Percentiles rank a stretch among this genome's conserved stretches.
These are phyloP conservation scores for Mortierella sp. DNA, from an alignment of 371 early-diverging fungal species.

Conservation along the genomic window DNA sequence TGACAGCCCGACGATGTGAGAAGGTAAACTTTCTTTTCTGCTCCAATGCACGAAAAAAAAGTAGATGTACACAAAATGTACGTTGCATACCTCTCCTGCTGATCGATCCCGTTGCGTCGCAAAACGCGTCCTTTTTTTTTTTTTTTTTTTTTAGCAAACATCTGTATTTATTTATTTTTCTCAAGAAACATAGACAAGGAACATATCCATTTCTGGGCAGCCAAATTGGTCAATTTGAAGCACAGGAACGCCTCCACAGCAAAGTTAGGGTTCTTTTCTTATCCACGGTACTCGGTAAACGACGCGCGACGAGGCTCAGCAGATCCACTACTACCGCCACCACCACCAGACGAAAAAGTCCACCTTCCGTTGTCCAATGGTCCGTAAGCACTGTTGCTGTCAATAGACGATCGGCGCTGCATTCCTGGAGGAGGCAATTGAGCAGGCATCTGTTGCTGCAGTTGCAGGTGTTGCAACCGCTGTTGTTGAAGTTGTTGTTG, in stretches of 20 bases:
- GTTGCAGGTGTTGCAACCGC: constrained; percentile 20
- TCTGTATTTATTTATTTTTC: no score
- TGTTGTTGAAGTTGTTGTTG: constrained; percentile 16
- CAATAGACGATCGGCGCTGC: constrained; percentile 5
- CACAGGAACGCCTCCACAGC: background rate
- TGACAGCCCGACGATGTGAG: no score
- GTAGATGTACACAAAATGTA: background rate
- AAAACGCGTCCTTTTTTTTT: background rate
- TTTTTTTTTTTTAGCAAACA: background rate
- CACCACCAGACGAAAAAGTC: background rate
- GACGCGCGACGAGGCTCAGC: background rate
- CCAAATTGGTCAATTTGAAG: background rate
- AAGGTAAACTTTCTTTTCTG: no score
- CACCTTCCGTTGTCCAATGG: background rate
- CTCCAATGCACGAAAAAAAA: no score
- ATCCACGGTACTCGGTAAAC: constrained; percentile 4
- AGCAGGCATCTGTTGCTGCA: constrained; percentile 2
- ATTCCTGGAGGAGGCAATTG: constrained; percentile 13
- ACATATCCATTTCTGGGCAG: background rate
- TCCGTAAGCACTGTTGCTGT: background rate
- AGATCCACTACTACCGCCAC: background rate
- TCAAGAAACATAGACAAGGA: background rate
- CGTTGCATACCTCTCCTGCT: background rate
- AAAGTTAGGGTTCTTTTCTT: background rate
- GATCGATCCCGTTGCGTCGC: background rate